Conservation (phyloP, 2,329 filamentous ascomycete species). For the Daldinia eschscholtzii region DNA sequence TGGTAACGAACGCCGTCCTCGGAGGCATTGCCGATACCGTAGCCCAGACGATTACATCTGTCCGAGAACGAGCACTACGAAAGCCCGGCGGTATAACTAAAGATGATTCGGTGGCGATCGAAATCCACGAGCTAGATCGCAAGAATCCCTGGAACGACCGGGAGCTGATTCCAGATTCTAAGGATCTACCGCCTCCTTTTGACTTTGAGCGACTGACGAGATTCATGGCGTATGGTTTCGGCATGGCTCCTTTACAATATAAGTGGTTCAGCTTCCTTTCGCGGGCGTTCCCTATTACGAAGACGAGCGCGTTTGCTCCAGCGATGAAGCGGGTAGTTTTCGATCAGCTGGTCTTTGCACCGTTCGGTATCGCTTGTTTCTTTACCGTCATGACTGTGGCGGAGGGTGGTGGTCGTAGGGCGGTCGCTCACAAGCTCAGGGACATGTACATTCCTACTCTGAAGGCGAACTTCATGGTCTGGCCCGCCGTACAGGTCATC, state of each 20-base stretch:
- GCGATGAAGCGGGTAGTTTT: conserved; percentile 91
- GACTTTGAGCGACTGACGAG: conserved; percentile 94
- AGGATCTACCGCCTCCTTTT: conserved; percentile 80
- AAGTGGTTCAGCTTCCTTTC: conserved; percentile 94
- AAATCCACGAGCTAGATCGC: conserved; percentile 88
- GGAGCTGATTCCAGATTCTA: conserved; percentile 76
- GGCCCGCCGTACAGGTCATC: conserved; percentile 95
- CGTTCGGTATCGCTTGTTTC: conserved; percentile 86
- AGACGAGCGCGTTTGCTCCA: conserved; percentile 78
- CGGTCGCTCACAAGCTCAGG: conserved; percentile 84
- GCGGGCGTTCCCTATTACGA: conserved; percentile 84
- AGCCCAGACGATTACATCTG: conserved; percentile 89
- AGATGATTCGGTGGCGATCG: conserved; percentile 82
- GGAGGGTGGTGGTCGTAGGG: conserved; percentile 87
- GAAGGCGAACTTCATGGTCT: conserved; percentile 95
- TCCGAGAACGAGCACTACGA: conserved; percentile 75
- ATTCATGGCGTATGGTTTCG: conserved; percentile 97
- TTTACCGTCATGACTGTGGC: conserved; percentile 97
- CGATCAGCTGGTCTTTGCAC: conserved; percentile 94
- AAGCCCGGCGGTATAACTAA: conserved; percentile 70
- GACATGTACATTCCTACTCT: conserved; percentile 95
- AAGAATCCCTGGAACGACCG: conserved; percentile 76
- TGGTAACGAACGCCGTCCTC: conserved; percentile 97
- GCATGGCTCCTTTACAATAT: conserved; percentile 95
- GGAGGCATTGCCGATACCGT: conserved; percentile 97